These are phyloP conservation scores for Magnaporthiopsis rhizophila DNA, from an alignment of 2,329 filamentous ascomycete species.

Conservation along the genomic window DNA sequence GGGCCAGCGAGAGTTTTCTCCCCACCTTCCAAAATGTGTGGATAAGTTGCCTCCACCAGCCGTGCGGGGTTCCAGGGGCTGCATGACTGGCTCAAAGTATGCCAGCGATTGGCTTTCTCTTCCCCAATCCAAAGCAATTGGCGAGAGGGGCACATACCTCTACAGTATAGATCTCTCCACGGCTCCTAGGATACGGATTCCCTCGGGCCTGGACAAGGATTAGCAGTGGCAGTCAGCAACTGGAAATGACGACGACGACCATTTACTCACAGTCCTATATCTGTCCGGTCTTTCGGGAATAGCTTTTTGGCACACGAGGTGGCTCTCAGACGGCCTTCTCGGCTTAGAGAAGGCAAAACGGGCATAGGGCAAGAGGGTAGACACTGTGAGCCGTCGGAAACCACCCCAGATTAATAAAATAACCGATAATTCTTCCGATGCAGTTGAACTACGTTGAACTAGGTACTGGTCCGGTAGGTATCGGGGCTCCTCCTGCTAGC, in stretches of 20 bases:
- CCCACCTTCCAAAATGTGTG: not conserved
- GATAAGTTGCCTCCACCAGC: not conserved
- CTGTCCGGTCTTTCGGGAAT: no score
- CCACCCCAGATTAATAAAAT: no score
- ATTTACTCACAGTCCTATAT: no score
- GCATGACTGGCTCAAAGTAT: not conserved
- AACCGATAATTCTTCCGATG: not conserved
- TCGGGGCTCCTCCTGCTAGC: no score
- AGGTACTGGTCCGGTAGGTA: not conserved
- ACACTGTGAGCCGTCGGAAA: not conserved
- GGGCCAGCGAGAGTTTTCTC: not conserved
- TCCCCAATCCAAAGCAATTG: no score
- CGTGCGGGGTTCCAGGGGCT: not conserved
- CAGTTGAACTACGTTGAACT: not conserved
- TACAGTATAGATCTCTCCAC: no score
- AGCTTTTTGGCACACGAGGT: no score
- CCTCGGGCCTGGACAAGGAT: not conserved
- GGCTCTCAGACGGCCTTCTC: no score
- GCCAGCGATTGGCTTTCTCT: not conserved
- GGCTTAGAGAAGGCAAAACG: no score
- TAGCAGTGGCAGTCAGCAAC: not conserved
- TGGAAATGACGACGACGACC: not conserved
- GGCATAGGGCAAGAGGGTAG: no score
- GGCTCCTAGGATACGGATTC: no score
- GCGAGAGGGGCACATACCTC: no score